Percentiles rank a stretch among this genome's conserved stretches.
Conservation (phyloP, 768 basidiomycete species). For the Scleroderma bovista region DNA sequence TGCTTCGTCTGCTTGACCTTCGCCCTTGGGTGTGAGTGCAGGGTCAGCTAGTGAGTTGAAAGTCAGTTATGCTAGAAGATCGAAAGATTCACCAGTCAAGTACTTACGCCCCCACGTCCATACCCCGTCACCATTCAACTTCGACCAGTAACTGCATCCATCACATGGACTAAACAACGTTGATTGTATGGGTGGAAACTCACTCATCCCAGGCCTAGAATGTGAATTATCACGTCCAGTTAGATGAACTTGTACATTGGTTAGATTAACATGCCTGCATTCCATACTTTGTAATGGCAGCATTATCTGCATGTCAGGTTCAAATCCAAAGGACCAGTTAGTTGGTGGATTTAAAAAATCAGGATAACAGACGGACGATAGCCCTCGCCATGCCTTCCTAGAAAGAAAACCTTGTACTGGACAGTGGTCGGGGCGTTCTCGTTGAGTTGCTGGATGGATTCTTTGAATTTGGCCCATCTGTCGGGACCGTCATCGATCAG, state of each 20-base stretch:
- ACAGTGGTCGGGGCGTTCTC: constrained; percentile 29
- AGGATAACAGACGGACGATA: constrained; percentile 45
- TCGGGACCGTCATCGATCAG: constrained; percentile 44
- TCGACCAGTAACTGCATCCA: constrained; percentile 52
- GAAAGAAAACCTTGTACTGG: constrained; percentile 58
- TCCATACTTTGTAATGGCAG: constrained; percentile 64
- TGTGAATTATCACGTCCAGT: neutral
- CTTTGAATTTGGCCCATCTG: constrained; percentile 45
- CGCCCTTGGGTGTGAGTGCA: constrained; percentile 52
- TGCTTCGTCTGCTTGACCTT: constrained; percentile 46
- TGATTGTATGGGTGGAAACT: constrained; percentile 11
- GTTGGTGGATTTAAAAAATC: constrained; percentile 43
- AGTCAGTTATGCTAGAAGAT: neutral
- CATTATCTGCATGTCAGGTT: constrained; percentile 62
- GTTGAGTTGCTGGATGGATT: constrained; percentile 44
- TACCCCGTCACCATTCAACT: constrained; percentile 57
- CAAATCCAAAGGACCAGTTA: constrained; percentile 44
- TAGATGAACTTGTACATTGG: neutral
- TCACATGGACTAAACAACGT: neutral
- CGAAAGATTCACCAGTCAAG: neutral
- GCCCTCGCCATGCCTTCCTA: constrained; percentile 71
- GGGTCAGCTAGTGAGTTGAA: constrained; percentile 48
- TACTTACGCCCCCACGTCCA: constrained; percentile 70
- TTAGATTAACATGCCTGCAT: constrained; percentile 26
- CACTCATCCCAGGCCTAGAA: constrained; percentile 56